Percentiles rank a stretch among this genome's conserved stretches.
These are phyloP conservation scores for Mycena alexandri DNA, from an alignment of 768 basidiomycete genomes.

Conservation along the genomic window DNA sequence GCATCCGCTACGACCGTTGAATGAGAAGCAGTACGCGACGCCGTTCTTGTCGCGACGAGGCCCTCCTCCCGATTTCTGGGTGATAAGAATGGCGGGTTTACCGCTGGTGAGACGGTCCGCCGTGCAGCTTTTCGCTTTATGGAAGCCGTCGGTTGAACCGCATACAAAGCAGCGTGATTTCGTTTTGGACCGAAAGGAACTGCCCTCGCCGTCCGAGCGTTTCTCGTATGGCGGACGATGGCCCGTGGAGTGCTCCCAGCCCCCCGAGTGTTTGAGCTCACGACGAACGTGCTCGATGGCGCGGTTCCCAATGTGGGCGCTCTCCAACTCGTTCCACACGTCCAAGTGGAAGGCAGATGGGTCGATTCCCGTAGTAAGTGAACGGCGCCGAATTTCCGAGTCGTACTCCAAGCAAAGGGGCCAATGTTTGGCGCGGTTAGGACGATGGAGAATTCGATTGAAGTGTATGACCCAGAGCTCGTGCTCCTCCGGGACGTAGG, in stretches of 20 bases:
- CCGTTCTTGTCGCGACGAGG: conserved; percentile 6
- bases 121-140: no score
- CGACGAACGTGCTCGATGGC: background rate
- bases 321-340: conserved; percentile 33
- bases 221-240: background rate
- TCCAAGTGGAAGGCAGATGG: conserved; percentile 13
- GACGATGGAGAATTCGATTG: conserved; percentile 20
- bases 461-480: conserved; percentile 33
- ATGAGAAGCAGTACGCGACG: conserved; percentile 31
- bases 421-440: conserved; percentile 33
- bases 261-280: no score
- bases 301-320: background rate
- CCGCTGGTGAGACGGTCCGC: conserved; percentile 20
- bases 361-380: conserved; percentile 21
- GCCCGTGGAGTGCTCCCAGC: no score
- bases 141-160: background rate
- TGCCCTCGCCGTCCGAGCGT: background rate
- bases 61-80: no score
- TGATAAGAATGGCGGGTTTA: conserved; percentile 19
- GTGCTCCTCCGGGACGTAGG: conserved; percentile 30
- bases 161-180: conserved; percentile 4
- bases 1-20: conserved; percentile 34
- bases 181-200: conserved; percentile 1
- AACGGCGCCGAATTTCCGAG: conserved; percentile 25
- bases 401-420: conserved; percentile 35